These are phyloP conservation scores for Papilionanthe hybrid DNA, from an alignment of 116 monocot genomes.

Conservation along the genomic window DNA sequence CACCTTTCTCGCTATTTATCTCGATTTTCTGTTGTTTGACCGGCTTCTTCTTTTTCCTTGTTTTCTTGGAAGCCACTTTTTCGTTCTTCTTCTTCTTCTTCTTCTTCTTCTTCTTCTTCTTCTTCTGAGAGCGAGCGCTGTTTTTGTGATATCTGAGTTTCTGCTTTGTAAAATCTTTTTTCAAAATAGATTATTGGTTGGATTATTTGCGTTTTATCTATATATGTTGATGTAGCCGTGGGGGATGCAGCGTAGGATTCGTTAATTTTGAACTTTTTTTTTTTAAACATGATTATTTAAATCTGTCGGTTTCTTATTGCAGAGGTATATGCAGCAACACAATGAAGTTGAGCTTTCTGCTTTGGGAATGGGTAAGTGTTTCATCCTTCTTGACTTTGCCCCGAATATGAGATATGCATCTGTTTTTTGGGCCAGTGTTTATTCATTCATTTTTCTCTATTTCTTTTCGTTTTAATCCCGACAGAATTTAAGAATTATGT, in stretches of 20 bases:
- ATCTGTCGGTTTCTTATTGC: conserved; percentile 4
- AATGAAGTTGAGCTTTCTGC: conserved; percentile 35
- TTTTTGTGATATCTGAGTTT: background rate
- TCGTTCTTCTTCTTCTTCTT: too few species aligned
- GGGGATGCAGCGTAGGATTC: background rate
- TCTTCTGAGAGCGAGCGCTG: background rate
- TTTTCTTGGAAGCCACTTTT: background rate
- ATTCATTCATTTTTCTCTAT: background rate
- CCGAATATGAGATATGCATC: background rate
- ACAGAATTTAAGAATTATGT: background rate
- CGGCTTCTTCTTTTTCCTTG: background rate
- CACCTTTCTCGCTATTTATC: background rate
- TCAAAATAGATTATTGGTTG: background rate
- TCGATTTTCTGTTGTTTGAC: background rate
- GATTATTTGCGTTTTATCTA: background rate
- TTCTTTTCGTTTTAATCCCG: background rate
- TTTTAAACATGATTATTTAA: background rate
- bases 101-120: too few species aligned
- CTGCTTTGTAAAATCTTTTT: background rate
- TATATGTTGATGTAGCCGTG: background rate
- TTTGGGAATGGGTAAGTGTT: conserved; percentile 26
- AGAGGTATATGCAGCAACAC: conserved; percentile 38
- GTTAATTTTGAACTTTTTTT: background rate
- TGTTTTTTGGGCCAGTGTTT: background rate
- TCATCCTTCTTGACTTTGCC: background rate